Base-by-base conservation (phyloP, 768 basidiomycete species). In the Ramaria rubella region DNA sequence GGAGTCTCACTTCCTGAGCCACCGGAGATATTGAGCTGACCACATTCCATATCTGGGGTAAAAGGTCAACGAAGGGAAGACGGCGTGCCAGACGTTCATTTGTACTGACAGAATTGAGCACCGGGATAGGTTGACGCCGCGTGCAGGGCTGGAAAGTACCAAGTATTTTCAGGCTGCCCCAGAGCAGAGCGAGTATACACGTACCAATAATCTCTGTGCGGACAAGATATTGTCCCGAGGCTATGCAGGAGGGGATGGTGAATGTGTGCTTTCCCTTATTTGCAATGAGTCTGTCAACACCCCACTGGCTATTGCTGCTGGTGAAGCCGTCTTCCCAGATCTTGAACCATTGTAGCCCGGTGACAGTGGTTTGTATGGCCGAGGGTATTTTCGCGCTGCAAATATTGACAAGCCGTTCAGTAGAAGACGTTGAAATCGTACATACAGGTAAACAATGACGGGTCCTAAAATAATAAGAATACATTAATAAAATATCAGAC, bases 321-420 rank as follows among this genome's bases (percentile, higher is more conserved):
- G 53, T 26, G 29, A 60, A 42, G n/a, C 58, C 55, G 49, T 64
- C 78, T 58, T 80, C 69, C 59, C 72, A 76, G 57, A 80, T 77
- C 68, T 78, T 81, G 70, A 81, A 81, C 79, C 79, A 80, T 51
- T 74, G 65, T 8, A 78, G 67, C 19, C 79, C 75, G 1, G 78
- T 80, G 3, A 79, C 75, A 26, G 52, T 54, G 3, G 70, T 66
- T 58, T 80, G 77, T 0, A 73, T 73, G 8, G 81, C 81, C 57
- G 68, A 69, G 29, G 72, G 55, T 66, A 76, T 65, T 69, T 73
- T 58, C 5, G 79, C 79, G 3, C 79, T 81, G 60, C n/a, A n/a
- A n/a, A n/a, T n/a, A n/a, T n/a, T n/a, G n/a, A n/a, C n/a, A n/a
- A 17, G n/a, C n/a, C n/a, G n/a, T n/a, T n/a, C n/a, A n/a, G n/a